Percentiles rank a stretch among this genome's conserved stretches.
These are phyloP conservation scores for Dothiorella sarmentorum DNA, from an alignment of 2,329 filamentous ascomycete species.

Conservation along the genomic window DNA sequence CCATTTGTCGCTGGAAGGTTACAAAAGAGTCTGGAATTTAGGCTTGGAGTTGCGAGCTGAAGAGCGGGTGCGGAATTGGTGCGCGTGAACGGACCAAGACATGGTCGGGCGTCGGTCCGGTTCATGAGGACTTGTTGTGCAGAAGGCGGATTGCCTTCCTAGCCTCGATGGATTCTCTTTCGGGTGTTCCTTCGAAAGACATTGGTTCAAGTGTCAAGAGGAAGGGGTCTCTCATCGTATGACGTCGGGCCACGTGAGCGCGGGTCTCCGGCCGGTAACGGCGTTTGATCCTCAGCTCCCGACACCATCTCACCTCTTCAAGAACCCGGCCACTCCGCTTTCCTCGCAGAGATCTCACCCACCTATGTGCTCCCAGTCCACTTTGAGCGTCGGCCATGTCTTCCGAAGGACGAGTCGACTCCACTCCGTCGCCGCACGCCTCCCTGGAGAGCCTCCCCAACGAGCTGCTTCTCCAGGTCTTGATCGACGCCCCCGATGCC, in stretches of 20 bases:
- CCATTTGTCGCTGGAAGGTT: too few relatives aligned
- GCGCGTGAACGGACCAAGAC: too few relatives aligned
- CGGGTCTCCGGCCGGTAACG: neutral
- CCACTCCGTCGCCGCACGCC: neutral
- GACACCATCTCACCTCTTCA: neutral
- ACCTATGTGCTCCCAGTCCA: neutral
- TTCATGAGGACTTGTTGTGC: too few relatives aligned
- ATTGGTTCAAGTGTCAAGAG: neutral
- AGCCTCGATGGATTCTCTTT: neutral
- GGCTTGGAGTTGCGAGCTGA: too few relatives aligned
- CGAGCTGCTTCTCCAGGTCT: conserved; percentile 14
- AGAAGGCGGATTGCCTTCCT: too few relatives aligned
- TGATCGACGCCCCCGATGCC: conserved; percentile 1
- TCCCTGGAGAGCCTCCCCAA: conserved; percentile 13
- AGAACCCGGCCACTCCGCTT: neutral
- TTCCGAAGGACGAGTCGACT: neutral
- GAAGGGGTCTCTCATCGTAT: too few relatives aligned
- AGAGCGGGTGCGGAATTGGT: too few relatives aligned
- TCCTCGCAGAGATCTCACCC: neutral
- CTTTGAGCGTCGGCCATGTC: neutral
- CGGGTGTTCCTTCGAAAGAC: too few relatives aligned
- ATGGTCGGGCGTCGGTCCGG: too few relatives aligned
- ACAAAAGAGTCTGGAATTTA: too few relatives aligned
- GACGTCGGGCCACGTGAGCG: conserved; percentile 8
- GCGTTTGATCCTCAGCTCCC: neutral